These are phyloP conservation scores for Aspergillus ibericus DNA, from an alignment of 2,329 filamentous ascomycete genomes.

Conservation along the genomic window DNA sequence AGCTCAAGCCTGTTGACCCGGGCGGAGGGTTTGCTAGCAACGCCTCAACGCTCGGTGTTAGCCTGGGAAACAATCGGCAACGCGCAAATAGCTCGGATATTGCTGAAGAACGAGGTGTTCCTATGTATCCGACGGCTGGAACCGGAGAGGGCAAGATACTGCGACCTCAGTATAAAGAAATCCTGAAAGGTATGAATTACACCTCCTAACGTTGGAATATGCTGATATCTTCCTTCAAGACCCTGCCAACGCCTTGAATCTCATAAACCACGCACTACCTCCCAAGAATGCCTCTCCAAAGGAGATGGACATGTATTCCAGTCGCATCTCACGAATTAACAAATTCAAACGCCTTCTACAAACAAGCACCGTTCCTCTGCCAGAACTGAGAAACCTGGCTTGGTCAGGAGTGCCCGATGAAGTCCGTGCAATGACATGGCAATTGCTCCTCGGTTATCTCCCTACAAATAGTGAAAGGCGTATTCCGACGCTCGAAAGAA, in stretches of 20 bases:
- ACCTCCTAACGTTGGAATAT: neutral
- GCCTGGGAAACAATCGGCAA: conserved; percentile 52
- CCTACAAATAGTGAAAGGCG: conserved; percentile 95
- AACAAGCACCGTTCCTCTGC: conserved; percentile 80
- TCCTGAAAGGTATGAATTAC: conserved; percentile 63
- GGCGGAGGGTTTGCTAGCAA: conserved; percentile 32
- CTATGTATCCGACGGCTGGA: conserved; percentile 82
- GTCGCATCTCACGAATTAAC: conserved; percentile 90
- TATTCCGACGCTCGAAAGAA: conserved; percentile 85
- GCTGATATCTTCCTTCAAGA: conserved; percentile 38
- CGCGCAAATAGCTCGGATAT: conserved; percentile 90
- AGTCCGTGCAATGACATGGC: conserved; percentile 98
- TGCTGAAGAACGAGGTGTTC: conserved; percentile 79
- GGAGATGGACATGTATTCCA: conserved; percentile 80
- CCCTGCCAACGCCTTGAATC: conserved; percentile 89
- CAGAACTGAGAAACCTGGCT: conserved; percentile 78
- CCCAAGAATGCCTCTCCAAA: conserved; percentile 74
- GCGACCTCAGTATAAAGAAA: conserved; percentile 96
- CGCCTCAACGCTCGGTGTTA: conserved; percentile 30
- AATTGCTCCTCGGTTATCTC: conserved; percentile 88
- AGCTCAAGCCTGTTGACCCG: conserved; percentile 47
- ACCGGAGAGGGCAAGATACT: conserved; percentile 94
- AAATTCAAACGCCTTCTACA: conserved; percentile 97
- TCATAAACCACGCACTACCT: conserved; percentile 82
- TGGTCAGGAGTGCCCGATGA: conserved; percentile 96